Evolutionary conservation across 768 basidiomycete genomes (phyloP), one percentile per base, ranked within the genome.

Genomic region (Lactarius indigo): DNA sequence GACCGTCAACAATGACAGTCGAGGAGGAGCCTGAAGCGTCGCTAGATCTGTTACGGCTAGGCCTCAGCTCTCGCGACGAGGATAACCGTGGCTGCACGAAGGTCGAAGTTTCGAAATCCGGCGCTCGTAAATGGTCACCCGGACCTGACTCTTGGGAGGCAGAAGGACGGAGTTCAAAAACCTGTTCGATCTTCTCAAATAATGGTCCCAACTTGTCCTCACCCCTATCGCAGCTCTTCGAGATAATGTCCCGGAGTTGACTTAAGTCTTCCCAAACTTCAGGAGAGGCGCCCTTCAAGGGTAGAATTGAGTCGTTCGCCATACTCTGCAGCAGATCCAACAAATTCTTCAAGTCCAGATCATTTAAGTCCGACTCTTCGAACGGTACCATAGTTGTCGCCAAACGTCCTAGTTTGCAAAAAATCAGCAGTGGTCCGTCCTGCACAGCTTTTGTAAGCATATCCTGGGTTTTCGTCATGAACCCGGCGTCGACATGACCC

Each of bases 371-470:
- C 12, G 56, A 63, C 7, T 13, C 20, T 8, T 54, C 20, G 18
- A 3, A 8, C 5, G 31, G 5, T 3, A 30, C 9, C 23, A n/a
- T 17, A 5, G 44, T 56, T 18, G 39, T 28, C 15, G 7, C 26
- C 20, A 31, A 0, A 6, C 8, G 10, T 17, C 35, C 57, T 9
- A 52, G 26, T 12, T 7, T 28, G 47, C 35, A 64, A 41, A 64
- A 64, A 3, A 30, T 59, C 47, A 23, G 35, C 18, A 64, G 47
- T 18, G 64, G 64, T 4, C 64, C 64, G 17, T 59, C 57, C 26
- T 44, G 47, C 5, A 52, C 42, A 18, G 42, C 10, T n/a, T 59
- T n/a, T 7, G 2, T 31, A 26, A 64, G 50, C 2, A 39, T n/a
- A 17, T 18, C 37, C 6, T 28, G 17, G 5, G 57, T 35, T 26